Evolutionary conservation across 2,329 filamentous ascomycete genomes (phyloP), one percentile per base, ranked within the genome.

Genomic region (Chaetomiaceae sp.): DNA sequence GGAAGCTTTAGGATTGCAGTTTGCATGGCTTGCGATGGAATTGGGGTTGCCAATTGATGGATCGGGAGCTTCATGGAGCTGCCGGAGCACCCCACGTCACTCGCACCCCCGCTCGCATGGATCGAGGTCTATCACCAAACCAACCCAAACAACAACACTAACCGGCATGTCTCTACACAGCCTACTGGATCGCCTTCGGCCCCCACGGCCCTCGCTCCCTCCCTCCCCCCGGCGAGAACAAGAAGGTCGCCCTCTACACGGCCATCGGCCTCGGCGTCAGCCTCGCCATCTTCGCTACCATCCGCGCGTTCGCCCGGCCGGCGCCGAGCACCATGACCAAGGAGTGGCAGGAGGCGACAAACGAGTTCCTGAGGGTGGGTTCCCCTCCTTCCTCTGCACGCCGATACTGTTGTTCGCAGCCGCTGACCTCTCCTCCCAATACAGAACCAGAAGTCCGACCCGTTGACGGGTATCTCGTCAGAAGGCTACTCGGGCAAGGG

Each of bases 181-280:
- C 94, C 62, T 99, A 97, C 84, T 99, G 89, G 87, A 96, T 99
- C 69, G 91, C 94, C 63, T 99, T 99, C 71, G 94, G 94, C 63
- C 86, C 91, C 69, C 94, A 99, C 75, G 94, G 94, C 55, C 94
- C 94, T 65, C 92, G 94, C 66, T 85, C 92, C 64, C 77, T 80
- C 59, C 73, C 87, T 63, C 89, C 92, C 59, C 88, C 94, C 62
- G 92, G 89, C 67, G 92, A 96, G 81, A 81, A 80, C 73, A 81
- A 83, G 74, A 91, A 85, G 72, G 79, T 97, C 65, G 80, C 88
- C 68, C 76, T 84, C 69, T 88, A 91, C 74, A 86, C 89, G 54
- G 69, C 78, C 57, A 71, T 85, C 65, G 87, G 89, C 67, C 67
- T 95, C 61, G 77, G 74, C 59, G 80, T 78, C 65, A 86, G 85